A percentile compares a stretch with the other conserved stretches of the same genome.
phyloP scores from a whole-genome alignment of 2,329 filamentous ascomycete species.

The Epichloe sibirici region DNA sequence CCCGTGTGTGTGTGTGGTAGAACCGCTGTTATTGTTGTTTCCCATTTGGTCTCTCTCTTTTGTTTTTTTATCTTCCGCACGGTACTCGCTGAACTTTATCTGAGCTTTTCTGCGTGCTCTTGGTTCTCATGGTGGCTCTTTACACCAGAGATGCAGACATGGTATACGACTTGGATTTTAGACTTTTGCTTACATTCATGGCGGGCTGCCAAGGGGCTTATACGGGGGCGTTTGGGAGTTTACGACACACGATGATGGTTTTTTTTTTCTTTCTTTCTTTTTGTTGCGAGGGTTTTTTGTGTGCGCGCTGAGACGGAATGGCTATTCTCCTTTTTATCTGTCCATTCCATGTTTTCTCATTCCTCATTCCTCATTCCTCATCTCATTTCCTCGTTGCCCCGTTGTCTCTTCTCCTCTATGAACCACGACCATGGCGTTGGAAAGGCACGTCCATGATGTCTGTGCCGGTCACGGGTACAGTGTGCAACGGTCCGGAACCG shows the following conservation, averaged over 20 bases:
- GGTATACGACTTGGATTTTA: not conserved
- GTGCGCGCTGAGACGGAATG: too few species aligned
- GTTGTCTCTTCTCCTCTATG: too few species aligned
- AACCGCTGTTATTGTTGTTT: not conserved
- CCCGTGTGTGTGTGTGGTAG: too few species aligned
- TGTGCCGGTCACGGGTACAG: slow-evolving; percentile 2
- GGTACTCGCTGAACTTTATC: too few species aligned
- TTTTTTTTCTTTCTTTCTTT: not conserved
- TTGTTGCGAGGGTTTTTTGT: not conserved
- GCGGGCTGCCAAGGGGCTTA: not conserved
- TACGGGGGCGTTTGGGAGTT: slow-evolving; percentile 1
- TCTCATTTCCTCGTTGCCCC: not conserved
- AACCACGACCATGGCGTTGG: not conserved
- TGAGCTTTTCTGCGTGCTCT: not conserved
- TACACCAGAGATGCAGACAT: not conserved
- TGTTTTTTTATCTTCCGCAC: not conserved
- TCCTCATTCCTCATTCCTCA: not conserved
- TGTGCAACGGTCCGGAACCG: slow-evolving; percentile 3
- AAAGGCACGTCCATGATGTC: not conserved
- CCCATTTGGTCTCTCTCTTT: not conserved
- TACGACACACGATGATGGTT: not conserved
- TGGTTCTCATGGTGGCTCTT: not conserved
- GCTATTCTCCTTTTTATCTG: not conserved
- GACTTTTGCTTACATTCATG: not conserved
- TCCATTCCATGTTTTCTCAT: not conserved